These are phyloP conservation scores for Wickerhamomyces tratensis DNA, from an alignment of 805 yeast species.

Conservation along the genomic window DNA sequence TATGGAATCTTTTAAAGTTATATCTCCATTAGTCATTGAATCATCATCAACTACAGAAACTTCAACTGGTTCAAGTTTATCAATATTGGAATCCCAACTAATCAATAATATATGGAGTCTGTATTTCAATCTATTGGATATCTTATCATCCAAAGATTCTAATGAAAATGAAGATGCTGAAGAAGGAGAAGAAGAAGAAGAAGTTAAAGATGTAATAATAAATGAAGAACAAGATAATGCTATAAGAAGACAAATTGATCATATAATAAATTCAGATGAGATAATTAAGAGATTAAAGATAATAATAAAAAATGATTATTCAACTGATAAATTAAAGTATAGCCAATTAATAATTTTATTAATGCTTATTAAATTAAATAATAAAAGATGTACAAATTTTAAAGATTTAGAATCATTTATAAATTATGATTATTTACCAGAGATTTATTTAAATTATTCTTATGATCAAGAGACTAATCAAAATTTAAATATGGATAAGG, in stretches of 20 bases:
- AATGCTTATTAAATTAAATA: constrained; percentile 15
- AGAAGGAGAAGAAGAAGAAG: neutral
- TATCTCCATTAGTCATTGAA: constrained; percentile 2
- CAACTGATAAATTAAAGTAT: constrained; percentile 2
- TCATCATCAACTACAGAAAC: neutral
- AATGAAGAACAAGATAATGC: too few species aligned
- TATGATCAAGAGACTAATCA: too few species aligned
- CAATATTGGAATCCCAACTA: constrained; percentile 5
- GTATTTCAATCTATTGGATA: constrained; percentile 17
- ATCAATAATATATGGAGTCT: constrained; percentile 15
- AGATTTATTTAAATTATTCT: too few species aligned
- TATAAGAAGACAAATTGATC: constrained; percentile 1
- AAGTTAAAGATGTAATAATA: too few species aligned
- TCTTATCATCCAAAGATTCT: constrained; percentile 8
- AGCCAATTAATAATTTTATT: constrained; percentile 14
- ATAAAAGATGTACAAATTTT: neutral
- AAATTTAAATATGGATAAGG: too few species aligned
- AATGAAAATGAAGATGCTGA: neutral
- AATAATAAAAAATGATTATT: too few species aligned
- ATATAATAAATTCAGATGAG: constrained; percentile 3
- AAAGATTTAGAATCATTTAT: constrained; percentile 4
- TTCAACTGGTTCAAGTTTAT: neutral
- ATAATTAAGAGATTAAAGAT: too few species aligned
- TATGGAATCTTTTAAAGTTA: constrained; percentile 7
- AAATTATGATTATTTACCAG: constrained; percentile 7